These are phyloP conservation scores for Protomyces macrosporus DNA, from an alignment of 1,139 yeast species.

Conservation along the genomic window DNA sequence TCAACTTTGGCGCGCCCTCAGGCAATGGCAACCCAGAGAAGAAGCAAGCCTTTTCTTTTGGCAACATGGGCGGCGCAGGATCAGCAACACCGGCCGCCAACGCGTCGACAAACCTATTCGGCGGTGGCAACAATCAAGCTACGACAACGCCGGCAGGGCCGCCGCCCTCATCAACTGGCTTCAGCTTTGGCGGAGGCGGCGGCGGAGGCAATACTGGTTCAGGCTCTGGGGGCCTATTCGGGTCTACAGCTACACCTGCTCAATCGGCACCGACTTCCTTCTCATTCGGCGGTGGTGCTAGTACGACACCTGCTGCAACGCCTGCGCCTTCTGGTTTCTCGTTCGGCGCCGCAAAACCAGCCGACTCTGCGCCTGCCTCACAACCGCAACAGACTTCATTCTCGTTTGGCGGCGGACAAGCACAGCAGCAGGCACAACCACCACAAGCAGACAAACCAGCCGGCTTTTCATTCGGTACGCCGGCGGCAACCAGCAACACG, in stretches of 20 bases:
- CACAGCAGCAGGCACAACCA: background rate
- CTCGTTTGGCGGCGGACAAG: too few species aligned
- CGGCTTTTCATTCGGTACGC: conserved; percentile 29
- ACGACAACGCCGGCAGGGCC: conserved; percentile 26
- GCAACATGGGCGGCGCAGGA: background rate
- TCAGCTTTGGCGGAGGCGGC: conserved; percentile 21
- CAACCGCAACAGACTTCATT: too few species aligned
- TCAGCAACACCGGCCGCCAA: conserved; percentile 25
- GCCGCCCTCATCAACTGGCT: conserved; percentile 26
- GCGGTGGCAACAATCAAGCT: background rate
- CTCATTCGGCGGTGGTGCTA: conserved; percentile 24
- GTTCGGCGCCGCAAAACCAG: conserved; percentile 31
- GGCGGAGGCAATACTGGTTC: conserved; percentile 6
- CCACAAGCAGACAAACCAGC: conserved; percentile 28
- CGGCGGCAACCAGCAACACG: conserved; percentile 1
- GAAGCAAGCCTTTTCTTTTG: conserved; percentile 16
- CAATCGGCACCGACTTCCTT: conserved; percentile 30
- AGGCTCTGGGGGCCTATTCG: background rate
- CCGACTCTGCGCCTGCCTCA: background rate
- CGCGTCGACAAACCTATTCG: conserved; percentile 8
- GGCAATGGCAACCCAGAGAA: background rate
- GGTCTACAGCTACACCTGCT: conserved; percentile 33
- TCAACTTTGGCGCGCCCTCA: conserved; percentile 13
- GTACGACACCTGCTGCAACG: conserved; percentile 26
- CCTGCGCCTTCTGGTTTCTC: conserved; percentile 23